A percentile compares a stretch with the other conserved stretches of the same genome.
These are phyloP conservation scores for Pythium sukuiense DNA, from an alignment of 352 stramenopile species.

Conservation along the genomic window DNA sequence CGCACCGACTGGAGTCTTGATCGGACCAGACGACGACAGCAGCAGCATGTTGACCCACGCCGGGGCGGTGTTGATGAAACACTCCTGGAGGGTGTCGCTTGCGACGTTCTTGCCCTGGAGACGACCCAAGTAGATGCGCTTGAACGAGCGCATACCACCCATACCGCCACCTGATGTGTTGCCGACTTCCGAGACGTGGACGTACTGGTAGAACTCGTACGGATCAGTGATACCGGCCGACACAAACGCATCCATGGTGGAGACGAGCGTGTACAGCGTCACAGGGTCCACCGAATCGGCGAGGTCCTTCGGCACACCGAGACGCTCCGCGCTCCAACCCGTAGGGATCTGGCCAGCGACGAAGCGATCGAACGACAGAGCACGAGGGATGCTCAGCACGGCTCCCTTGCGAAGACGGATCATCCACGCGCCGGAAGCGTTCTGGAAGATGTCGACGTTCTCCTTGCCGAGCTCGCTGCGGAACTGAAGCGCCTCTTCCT, in stretches of 20 bases:
- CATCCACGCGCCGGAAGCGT: constrained; percentile 72
- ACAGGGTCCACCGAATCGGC: constrained; percentile 78
- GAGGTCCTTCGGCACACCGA: constrained; percentile 81
- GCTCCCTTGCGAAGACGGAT: constrained; percentile 79
- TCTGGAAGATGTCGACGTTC: constrained; percentile 83
- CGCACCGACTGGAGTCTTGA: constrained; percentile 87
- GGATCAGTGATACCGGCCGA: constrained; percentile 79
- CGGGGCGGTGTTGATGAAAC: constrained; percentile 88
- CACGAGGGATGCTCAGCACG: constrained; percentile 80
- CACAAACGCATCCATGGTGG: constrained; percentile 84
- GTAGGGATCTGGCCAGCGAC: constrained; percentile 88
- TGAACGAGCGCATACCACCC: constrained; percentile 78
- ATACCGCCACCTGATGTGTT: constrained; percentile 86
- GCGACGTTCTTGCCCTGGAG: constrained; percentile 67
- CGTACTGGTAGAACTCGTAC: constrained; percentile 92
- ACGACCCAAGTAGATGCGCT: constrained; percentile 75
- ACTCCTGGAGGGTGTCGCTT: constrained; percentile 81
- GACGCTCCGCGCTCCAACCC: constrained; percentile 80
- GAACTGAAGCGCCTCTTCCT: constrained; percentile 84
- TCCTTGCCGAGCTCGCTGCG: constrained; percentile 76
- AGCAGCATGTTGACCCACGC: constrained; percentile 91
- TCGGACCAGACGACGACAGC: constrained; percentile 82
- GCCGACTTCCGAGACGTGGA: constrained; percentile 86
- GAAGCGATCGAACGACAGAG: constrained; percentile 81
- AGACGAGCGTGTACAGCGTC: constrained; percentile 73